These are phyloP conservation scores for Colletotrichum destructivum DNA, from an alignment of 2,329 filamentous ascomycete species.

Conservation along the genomic window DNA sequence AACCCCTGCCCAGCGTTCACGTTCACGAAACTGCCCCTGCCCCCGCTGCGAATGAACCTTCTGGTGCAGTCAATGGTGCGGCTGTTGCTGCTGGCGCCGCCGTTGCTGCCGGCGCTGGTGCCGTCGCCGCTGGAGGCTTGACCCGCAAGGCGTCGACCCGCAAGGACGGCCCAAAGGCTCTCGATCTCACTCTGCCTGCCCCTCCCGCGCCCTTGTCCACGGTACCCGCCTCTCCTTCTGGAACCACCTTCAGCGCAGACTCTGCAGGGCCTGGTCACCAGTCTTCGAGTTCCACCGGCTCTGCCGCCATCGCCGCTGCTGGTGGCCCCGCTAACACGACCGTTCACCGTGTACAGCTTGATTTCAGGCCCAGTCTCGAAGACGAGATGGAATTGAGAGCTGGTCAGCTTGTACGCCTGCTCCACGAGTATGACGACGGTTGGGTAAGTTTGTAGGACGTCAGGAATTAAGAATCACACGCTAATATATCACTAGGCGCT, in stretches of 20 bases:
- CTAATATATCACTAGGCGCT: conserved; percentile 76
- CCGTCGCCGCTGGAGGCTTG: conserved; percentile 56
- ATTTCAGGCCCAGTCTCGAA: conserved; percentile 92
- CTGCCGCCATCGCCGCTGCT: conserved; percentile 74
- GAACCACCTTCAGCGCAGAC: conserved; percentile 74
- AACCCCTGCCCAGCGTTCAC: conserved; percentile 36
- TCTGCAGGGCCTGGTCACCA: conserved; percentile 65
- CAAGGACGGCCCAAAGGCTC: conserved; percentile 64
- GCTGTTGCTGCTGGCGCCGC: conserved; percentile 48
- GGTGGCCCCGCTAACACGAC: conserved; percentile 72
- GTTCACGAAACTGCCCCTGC: conserved; percentile 6
- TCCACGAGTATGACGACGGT: conserved; percentile 98
- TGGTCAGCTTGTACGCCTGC: conserved; percentile 87
- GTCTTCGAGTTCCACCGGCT: conserved; percentile 63
- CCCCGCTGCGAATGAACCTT: conserved; percentile 38
- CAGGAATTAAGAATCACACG: conserved; percentile 2
- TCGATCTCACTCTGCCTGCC: conserved; percentile 68
- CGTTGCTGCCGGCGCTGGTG: conserved; percentile 53
- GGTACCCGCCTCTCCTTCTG: conserved; percentile 71
- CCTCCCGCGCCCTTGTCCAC: conserved; percentile 49
- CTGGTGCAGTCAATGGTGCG: conserved; percentile 51
- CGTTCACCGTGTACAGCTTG: conserved; percentile 93
- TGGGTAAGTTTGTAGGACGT: conserved; percentile 77
- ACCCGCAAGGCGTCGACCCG: conserved; percentile 71
- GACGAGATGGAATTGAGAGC: conserved; percentile 88